Percentiles rank a stretch among this genome's conserved stretches.
These are phyloP conservation scores for Hirsutella minnesotensis DNA, from an alignment of 2,329 filamentous ascomycete species.

Conservation along the genomic window DNA sequence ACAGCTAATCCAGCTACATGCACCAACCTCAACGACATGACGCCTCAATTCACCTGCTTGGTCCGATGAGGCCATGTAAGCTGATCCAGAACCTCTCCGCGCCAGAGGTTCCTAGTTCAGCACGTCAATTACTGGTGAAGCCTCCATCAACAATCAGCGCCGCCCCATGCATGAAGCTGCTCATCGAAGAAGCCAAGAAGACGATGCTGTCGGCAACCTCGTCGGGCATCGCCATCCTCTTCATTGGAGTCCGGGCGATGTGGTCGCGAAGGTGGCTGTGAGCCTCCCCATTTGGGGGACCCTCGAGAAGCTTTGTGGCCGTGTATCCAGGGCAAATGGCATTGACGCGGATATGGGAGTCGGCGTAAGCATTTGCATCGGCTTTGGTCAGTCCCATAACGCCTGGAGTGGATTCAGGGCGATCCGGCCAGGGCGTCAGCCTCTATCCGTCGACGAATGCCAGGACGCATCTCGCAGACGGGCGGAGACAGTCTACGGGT, in stretches of 20 bases:
- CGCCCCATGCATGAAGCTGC: conserved; percentile 39
- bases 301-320: conserved; percentile 25
- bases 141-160: conserved; percentile 35
- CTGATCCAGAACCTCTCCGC: too few species aligned
- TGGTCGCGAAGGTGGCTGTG: conserved; percentile 22
- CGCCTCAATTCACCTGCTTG: too few species aligned
- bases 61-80: too few species aligned
- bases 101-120: too few species aligned
- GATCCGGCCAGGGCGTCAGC: not conserved
- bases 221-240: conserved; percentile 33
- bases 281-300: not conserved
- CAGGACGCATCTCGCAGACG: too few species aligned
- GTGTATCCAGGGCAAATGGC: conserved; percentile 46
- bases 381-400: conserved; percentile 40
- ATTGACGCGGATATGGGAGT: conserved; percentile 43
- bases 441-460: too few species aligned
- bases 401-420: not conserved
- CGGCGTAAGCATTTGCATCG: conserved; percentile 40
- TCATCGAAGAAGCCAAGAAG: conserved; percentile 38
- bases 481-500: too few species aligned
- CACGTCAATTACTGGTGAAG: conserved; percentile 16
- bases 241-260: conserved; percentile 31
- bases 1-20: too few species aligned
- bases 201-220: conserved; percentile 42
- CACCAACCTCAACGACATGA: too few species aligned